Base-by-base conservation (phyloP, 2,329 filamentous ascomycete genomes). In the Zasmidium citrigriseum region DNA sequence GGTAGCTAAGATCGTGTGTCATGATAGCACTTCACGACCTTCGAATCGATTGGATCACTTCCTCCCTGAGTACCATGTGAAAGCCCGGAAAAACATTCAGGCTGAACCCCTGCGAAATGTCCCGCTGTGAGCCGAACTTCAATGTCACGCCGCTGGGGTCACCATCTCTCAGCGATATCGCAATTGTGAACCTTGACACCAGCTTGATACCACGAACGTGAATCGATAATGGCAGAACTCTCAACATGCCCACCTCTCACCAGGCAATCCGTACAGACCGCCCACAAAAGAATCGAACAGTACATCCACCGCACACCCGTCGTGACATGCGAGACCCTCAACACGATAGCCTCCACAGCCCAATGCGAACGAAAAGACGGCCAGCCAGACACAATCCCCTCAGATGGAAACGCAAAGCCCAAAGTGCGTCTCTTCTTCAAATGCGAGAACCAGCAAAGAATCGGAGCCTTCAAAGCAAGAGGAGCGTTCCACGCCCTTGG, bases 391-490 rank as follows among this genome's bases (percentile, higher is more conserved):
- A 49, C 54, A 41, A 57, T 53, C n/a, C 46, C 47, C 1, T 55
- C 55, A 4, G 21, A 25, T 34, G 64, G 56, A 18, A 65, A 87
- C 0, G 85, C 89, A 1, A 77, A 73, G 3, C 91, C 91, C 0
- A 84, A 77, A 51, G 78, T 96, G 41, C 81, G 86, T 12, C 81
- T 98, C 53, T 95, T 90, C 80, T 96, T 98, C 84, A 98, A 98
- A 79, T 96, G 91, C 75, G 93, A 98, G 80, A 97, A 97, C 75
- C 80, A 91, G 58, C 95, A 98, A 79, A 86, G 87, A 55, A 86
- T 96, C 55, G 95, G 93, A 52, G 93, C 93, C 1, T 98, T 98
- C 80, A 98, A 98, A 78, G 89, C 87, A 16, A 82, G 93, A 5
- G 95, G 93, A 4, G 93, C 93, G 0, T 97, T 96, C 67, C 91